These are phyloP conservation scores for Carex littledalei DNA, from an alignment of 176 grass and related monocot species.

Conservation along the genomic window DNA sequence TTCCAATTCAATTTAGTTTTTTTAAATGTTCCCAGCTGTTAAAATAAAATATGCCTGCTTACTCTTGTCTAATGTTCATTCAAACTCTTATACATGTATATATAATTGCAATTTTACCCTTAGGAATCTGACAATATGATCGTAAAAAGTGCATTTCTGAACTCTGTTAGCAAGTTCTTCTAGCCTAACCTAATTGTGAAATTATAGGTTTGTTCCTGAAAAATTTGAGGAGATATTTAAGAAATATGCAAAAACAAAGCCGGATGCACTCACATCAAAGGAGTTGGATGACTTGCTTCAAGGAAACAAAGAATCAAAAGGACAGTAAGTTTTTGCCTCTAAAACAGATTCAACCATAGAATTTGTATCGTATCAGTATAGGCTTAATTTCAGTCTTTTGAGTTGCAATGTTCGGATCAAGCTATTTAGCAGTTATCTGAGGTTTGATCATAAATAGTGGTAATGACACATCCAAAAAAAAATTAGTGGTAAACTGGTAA, in stretches of 20 bases:
- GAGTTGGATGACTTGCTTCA: constrained; percentile 54
- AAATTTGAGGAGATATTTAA: constrained; percentile 82
- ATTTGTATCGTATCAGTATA: neutral
- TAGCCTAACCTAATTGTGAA: neutral
- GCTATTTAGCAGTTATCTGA: neutral
- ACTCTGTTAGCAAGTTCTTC: neutral
- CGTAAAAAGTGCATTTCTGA: neutral
- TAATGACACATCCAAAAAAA: neutral
- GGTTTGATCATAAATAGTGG: neutral
- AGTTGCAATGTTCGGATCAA: neutral
- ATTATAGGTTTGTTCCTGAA: constrained; percentile 54
- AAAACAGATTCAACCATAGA: neutral
- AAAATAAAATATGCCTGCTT: neutral
- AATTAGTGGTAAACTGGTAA: neutral
- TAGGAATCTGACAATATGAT: neutral
- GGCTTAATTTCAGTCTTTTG: neutral
- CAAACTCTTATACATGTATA: neutral
- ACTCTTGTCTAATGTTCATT: neutral
- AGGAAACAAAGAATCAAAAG: constrained; percentile 50
- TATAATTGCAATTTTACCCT: neutral
- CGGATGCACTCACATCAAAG: constrained; percentile 33
- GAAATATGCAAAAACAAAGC: constrained; percentile 53
- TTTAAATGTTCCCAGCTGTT: neutral
- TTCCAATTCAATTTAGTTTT: neutral
- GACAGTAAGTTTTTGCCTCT: constrained; percentile 33